These are phyloP conservation scores for Mycena alexandri DNA, from an alignment of 768 basidiomycete species.

Conservation along the genomic window DNA sequence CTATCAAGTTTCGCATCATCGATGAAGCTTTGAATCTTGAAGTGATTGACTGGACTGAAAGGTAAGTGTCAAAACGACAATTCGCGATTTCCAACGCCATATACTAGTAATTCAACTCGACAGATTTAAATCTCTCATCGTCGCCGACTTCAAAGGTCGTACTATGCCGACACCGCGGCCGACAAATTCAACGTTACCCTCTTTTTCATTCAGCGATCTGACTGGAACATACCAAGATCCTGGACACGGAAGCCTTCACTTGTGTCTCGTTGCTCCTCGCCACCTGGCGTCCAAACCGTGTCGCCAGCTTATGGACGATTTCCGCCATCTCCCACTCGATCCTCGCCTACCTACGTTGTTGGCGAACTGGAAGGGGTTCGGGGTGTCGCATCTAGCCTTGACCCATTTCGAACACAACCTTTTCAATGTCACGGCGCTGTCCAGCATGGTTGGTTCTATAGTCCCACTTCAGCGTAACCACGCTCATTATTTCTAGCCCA, in stretches of 20 bases:
- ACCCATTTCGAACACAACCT: too few relatives aligned
- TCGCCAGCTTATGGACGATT: too few relatives aligned
- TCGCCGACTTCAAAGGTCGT: constrained; percentile 1
- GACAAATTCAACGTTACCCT: constrained; percentile 19
- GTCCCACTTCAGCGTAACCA: too few relatives aligned
- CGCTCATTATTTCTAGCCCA: too few relatives aligned
- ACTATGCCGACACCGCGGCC: constrained; percentile 24
- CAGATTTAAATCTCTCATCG: too few relatives aligned
- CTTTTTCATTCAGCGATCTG: constrained; percentile 15
- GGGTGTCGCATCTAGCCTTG: too few relatives aligned
- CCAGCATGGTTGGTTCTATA: too few relatives aligned
- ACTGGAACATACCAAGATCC: constrained; percentile 30
- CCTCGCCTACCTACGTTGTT: too few relatives aligned
- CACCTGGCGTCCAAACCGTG: constrained; percentile 31
- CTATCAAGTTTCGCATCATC: constrained; percentile 43
- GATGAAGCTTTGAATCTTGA: constrained; percentile 42
- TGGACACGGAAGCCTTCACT: constrained; percentile 28
- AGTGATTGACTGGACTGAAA: constrained; percentile 42
- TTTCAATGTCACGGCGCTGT: too few relatives aligned
- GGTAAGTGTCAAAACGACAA: constrained; percentile 25
- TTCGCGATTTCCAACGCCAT: background rate
- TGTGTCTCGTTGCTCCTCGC: constrained; percentile 28
- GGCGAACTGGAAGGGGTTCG: too few relatives aligned
- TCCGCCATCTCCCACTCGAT: too few relatives aligned
- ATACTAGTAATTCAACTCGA: background rate